Evolutionary conservation across 768 basidiomycete genomes (phyloP), one percentile per base, ranked within the genome.

Genomic region (Amanita rubescens): DNA sequence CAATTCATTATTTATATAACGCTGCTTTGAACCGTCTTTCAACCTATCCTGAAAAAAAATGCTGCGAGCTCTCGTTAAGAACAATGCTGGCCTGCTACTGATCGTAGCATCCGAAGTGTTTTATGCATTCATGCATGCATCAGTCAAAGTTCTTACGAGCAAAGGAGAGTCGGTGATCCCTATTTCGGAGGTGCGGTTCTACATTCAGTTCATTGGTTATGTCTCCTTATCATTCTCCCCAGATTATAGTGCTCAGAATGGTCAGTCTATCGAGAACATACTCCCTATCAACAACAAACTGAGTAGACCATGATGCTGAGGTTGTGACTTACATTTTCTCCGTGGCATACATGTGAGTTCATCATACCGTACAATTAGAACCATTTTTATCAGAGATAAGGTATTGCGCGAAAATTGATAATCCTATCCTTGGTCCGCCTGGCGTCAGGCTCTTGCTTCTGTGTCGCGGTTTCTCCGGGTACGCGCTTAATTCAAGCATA

Each of bases 401-500:
- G 71, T 35, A 65, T 25, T 57, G 74, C 70, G 75, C 64, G 58
- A 57, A 68, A 19, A 65, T 75, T 7, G 65, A 67, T 1, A 71
- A 91, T 61, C 86, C 87, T 1, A 64, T 83, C 30, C 61, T 84
- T 0, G 90, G 88, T 0, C 90, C 89, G 0, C 81, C 81, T 41
- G 85, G 75, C 2, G 78, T 91, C 2, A 73, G 88, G 32, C 51
- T 70, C 3, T 65, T 87, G 8, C 70, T 90, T 3, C 65, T 75
- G 0, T 64, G 74, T 11, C 71, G 89, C 56, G 87, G 87, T 0
- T 67, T 85, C 54, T 67, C 75, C 17, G 88, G 87, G 79, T 86
- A 53, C 41, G 27, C 8, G 27, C 8, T 30, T 30, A 30, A 8
- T 30, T 30, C 3, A 30, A 30, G n/a, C n/a, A n/a, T n/a, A n/a